phyloP scores from a whole-genome alignment of 169 alveolate genomes.

The Theileria parva region DNA sequence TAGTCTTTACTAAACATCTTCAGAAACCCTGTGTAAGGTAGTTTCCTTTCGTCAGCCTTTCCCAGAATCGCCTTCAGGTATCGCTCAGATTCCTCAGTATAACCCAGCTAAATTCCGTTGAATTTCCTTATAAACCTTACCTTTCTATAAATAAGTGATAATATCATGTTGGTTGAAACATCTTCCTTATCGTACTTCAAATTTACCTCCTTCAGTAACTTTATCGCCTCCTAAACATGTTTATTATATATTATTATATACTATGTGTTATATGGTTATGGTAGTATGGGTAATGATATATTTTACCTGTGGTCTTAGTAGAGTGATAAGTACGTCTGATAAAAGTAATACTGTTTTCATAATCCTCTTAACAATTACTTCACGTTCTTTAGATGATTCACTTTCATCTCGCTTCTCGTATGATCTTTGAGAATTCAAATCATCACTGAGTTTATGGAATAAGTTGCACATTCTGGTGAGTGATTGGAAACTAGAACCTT shows the following conservation, averaged over 20 bases:
- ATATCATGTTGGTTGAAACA: slow-evolving; percentile 37
- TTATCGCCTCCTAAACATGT: slow-evolving; percentile 32
- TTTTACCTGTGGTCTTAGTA: slow-evolving; percentile 21
- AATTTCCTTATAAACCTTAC: not conserved
- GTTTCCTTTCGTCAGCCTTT: not conserved
- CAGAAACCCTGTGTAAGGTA: slow-evolving; percentile 20
- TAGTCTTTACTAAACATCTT: slow-evolving; percentile 28
- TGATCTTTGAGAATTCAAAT: not conserved
- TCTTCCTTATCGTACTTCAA: not conserved
- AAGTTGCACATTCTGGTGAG: slow-evolving; percentile 27
- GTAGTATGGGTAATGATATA: too few species aligned
- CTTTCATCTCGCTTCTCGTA: not conserved
- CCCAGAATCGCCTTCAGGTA: slow-evolving; percentile 27
- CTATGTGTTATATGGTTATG: too few species aligned
- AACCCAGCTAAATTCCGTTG: slow-evolving; percentile 29
- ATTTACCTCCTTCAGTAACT: slow-evolving; percentile 4
- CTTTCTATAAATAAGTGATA: slow-evolving; percentile 28
- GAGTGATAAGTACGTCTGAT: slow-evolving; percentile 34
- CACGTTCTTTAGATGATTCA: not conserved
- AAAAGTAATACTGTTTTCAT: slow-evolving; percentile 21
- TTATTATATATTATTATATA: not conserved
- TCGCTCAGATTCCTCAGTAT: slow-evolving; percentile 18
- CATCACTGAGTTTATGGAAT: not conserved
- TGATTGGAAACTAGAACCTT: slow-evolving; percentile 43
- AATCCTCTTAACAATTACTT: slow-evolving; percentile 19